Evolutionary conservation across 352 stramenopile genomes (phyloP), one percentile per base, ranked within the genome.

Genomic region (Labyrinthula sp.): DNA sequence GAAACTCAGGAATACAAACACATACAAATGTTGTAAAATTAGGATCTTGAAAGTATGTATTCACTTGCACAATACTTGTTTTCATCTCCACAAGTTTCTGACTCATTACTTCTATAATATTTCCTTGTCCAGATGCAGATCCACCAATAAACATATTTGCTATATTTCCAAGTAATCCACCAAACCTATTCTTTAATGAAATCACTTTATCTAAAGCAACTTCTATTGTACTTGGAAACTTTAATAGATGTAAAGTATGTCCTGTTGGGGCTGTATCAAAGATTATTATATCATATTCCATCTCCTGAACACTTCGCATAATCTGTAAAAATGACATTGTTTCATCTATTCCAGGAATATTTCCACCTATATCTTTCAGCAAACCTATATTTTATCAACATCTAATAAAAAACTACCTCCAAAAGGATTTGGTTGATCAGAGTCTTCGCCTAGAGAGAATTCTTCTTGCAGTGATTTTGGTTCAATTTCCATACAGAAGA

Each of bases 1-100:
- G 64, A 64, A 99, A 99, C 72, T 99, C 89, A 0, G 89, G 88
- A 59, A 99, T 99, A 65, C 88, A 97, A 33, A 99, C 89, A 60
- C 86, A 96, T 17, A 98, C 84, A 65, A 99, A 99, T 9, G 89
- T 99, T 14, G 89, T 97, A 48, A 85, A 71, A 23, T 93, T 79
- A 18, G 86, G 79, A 71, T 99, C 86, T 63, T 94, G 92, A 71
- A 99, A 97, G 58, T 91, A 79, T 41, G 79, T 69, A 59, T 96
- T 95, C 6, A 99, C 89, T 67, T 95, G 93, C 63, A 95, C 86
- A 56, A 99, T 95, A 41, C 95, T 81, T 29, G 82, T 76, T 34
- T 86, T 73, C 18, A 82, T 84, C 59, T 87, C 79, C 63, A 94
- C 80, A 15, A 99, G 67, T 61, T 92, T 55, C 9, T 4, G 31